A percentile compares a stretch with the other conserved stretches of the same genome.
Conservation (phyloP, 2,329 filamentous ascomycete species). For the Alternaria sp. region DNA sequence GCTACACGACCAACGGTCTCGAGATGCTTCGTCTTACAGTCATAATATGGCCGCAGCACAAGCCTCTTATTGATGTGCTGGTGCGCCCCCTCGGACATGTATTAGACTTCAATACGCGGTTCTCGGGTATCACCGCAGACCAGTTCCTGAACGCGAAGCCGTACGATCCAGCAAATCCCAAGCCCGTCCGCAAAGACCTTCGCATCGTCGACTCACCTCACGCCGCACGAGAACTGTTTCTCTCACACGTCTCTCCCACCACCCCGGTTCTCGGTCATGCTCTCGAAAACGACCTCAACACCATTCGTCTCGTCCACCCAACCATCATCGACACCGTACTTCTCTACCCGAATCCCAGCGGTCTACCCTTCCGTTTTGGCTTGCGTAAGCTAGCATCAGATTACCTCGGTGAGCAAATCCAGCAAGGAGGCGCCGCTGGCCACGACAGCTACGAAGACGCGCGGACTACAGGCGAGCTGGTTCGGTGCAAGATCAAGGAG, state of each 20-base stretch:
- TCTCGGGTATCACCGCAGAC: constrained; percentile 84
- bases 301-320: constrained; percentile 82
- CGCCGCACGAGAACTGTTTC: constrained; percentile 78
- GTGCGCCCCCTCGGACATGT: constrained; percentile 85
- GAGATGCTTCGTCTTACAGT: constrained; percentile 92
- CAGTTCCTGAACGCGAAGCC: constrained; percentile 73
- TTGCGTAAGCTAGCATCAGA: constrained; percentile 77
- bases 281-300: constrained; percentile 94
- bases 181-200: constrained; percentile 55
- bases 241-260: constrained; percentile 74
- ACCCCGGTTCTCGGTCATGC: constrained; percentile 93
- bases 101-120: constrained; percentile 90
- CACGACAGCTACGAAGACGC: constrained; percentile 96
- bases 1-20: constrained; percentile 86
- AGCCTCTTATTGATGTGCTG: constrained; percentile 80
- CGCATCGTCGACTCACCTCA: constrained; percentile 79
- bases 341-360: constrained; percentile 79
- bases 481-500: constrained; percentile 73
- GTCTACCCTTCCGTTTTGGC: constrained; percentile 79
- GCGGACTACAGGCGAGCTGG: constrained; percentile 85
- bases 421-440: constrained; percentile 72
- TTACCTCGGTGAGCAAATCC: constrained; percentile 80
- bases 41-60: constrained; percentile 82
- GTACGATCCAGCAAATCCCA: constrained; percentile 38
- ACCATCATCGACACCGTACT: constrained; percentile 86